Percentiles rank a stretch among this genome's conserved stretches.
Conservation (phyloP, 2,329 filamentous ascomycete species). For the Hirsutella thompsonii region DNA sequence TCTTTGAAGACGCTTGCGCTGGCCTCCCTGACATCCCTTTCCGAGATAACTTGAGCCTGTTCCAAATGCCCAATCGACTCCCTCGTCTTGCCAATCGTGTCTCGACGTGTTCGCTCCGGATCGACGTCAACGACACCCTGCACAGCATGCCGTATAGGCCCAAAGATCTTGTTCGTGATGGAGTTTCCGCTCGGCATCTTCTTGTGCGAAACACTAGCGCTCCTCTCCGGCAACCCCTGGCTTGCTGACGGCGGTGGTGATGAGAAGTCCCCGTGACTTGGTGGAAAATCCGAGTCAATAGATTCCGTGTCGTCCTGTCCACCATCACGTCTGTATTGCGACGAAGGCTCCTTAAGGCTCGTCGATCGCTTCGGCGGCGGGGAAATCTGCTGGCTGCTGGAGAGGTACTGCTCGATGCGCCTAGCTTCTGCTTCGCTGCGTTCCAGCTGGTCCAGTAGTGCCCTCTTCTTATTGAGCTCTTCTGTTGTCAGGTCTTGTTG, state of each 20-base stretch:
- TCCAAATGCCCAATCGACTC: conserved; percentile 80
- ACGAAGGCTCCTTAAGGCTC: conserved; percentile 36
- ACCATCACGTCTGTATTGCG: conserved; percentile 39
- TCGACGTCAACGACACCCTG: conserved; percentile 95
- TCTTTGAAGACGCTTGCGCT: conserved; percentile 81
- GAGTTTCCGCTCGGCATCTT: conserved; percentile 81
- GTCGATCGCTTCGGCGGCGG: conserved; percentile 55
- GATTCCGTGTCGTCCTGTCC: conserved; percentile 69
- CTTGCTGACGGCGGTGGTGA: conserved; percentile 58
- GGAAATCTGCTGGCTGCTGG: conserved; percentile 50
- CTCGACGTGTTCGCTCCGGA: conserved; percentile 80
- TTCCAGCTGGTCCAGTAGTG: conserved; percentile 77
- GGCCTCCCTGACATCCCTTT: conserved; percentile 86
- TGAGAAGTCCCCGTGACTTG: conserved; percentile 61
- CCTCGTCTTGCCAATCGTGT: conserved; percentile 90
- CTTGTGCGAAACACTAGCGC: conserved; percentile 44
- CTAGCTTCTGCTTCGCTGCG: conserved; percentile 85
- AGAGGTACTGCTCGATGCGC: conserved; percentile 87
- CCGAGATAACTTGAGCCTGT: conserved; percentile 77
- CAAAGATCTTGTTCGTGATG: conserved; percentile 88
- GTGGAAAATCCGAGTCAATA: conserved; percentile 92
- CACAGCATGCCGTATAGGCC: conserved; percentile 86
- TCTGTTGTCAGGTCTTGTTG: conserved; percentile 97
- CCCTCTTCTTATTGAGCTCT: conserved; percentile 76
- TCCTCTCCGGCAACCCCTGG: conserved; percentile 53